phyloP scores from a whole-genome alignment of 805 yeast species.

The Metschnikowia colocasiae region DNA sequence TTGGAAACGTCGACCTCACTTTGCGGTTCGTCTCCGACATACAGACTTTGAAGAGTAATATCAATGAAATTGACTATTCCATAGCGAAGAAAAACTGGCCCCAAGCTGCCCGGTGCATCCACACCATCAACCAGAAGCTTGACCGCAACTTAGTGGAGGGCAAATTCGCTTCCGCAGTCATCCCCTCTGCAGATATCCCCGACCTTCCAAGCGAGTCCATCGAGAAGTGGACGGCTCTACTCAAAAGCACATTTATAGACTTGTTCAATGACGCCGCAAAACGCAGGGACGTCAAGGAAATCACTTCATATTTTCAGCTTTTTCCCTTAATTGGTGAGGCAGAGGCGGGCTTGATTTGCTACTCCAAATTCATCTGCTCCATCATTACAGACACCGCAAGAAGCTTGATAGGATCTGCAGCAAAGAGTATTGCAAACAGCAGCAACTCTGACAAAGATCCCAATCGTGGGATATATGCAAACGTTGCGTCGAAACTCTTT shows the following conservation, averaged over 20 bases:
- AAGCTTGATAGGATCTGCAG: constrained; percentile 47
- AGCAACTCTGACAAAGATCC: constrained; percentile 18
- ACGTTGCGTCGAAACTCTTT: constrained; percentile 62
- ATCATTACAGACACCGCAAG: constrained; percentile 80
- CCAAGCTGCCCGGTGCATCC: constrained; percentile 69
- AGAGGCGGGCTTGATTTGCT: constrained; percentile 68
- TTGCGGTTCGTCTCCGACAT: constrained; percentile 62
- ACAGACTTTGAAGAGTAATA: constrained; percentile 59
- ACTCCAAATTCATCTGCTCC: constrained; percentile 81
- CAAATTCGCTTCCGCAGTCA: constrained; percentile 70
- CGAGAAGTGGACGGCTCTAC: constrained; percentile 52
- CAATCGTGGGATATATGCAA: constrained; percentile 53
- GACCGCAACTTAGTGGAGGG: constrained; percentile 56
- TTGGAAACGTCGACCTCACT: constrained; percentile 58
- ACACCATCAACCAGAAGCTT: constrained; percentile 37
- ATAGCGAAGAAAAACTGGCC: constrained; percentile 68
- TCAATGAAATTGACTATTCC: constrained; percentile 64
- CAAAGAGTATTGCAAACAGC: constrained; percentile 1
- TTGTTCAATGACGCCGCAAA: constrained; percentile 72
- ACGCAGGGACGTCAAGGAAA: constrained; percentile 57
- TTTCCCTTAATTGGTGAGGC: constrained; percentile 82
- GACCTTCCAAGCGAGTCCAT: constrained; percentile 65
- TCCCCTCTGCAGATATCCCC: constrained; percentile 84
- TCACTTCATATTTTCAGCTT: constrained; percentile 77
- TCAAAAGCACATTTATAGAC: constrained; percentile 53